Evolutionary conservation across 169 alveolate genomes (phyloP), one percentile per base, ranked within the genome.

Genomic region (Eimeria zaria): DNA sequence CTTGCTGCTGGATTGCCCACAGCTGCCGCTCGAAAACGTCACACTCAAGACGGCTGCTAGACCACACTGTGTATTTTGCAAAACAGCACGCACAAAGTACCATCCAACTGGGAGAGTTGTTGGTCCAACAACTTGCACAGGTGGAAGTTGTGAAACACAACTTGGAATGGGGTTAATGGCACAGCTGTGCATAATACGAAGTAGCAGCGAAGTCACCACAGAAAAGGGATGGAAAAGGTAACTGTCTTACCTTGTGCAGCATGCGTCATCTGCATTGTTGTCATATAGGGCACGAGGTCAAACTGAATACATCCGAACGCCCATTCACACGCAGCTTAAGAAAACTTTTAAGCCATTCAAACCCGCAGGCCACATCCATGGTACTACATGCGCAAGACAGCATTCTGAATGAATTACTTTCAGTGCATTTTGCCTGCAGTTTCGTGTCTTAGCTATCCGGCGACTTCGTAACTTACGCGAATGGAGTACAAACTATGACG

Each of bases 281-380:
- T 76, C 93, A 94, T 81, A 91, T 83, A 94, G 51, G 96, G 96
- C 60, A 94, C 96, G 89, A 94, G 94, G 94, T 94, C 96, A 62
- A 83, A 94, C 96, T 94, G 94, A 46, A 48, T 18, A 41, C 80
- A 62, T 7, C 83, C 83, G 22, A 14, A 39, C 83, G 18, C 53
- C 53, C 53, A 39, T 39, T 73, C 53, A 16, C 14, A 30, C 53
- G 39, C 36, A 39, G 33, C 53, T 39, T 39, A 11, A 39, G 83
- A 14, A 4, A 16, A 73, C 39, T 16, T 20, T 22, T 73, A 53
- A 3, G 81, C 53, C 33, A 27, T 16, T 18, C 36, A 71, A 71
- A 18, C 53, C 55, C 81, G 36, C 36, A 8, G 53, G 39, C 12
- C 48, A 71, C 16, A 30, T 0, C 53, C 53, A 39, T 30, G 0